A percentile compares a stretch with the other conserved stretches of the same genome.
These are phyloP conservation scores for Cystobasidium slooffiae DNA, from an alignment of 1,284 basidiomycete species.

Conservation along the genomic window DNA sequence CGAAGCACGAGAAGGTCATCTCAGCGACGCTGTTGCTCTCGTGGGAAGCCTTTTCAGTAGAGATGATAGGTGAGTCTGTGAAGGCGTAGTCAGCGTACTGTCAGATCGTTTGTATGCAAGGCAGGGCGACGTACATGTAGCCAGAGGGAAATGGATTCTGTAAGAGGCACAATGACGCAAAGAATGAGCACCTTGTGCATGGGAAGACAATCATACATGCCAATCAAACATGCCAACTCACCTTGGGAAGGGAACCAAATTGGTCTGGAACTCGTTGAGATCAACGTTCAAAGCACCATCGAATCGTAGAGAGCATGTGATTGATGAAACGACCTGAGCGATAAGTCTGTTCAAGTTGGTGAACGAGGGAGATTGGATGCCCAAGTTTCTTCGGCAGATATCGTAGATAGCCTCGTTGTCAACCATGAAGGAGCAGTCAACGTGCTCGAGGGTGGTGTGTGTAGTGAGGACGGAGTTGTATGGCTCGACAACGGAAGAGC, in stretches of 20 bases:
- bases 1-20: slow-evolving; percentile 99
- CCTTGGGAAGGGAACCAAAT: slow-evolving; percentile 70
- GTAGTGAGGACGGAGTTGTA: slow-evolving; percentile 99
- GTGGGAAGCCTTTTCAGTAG: slow-evolving; percentile 77
- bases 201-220: not conserved
- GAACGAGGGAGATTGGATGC: slow-evolving; percentile 85
- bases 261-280: slow-evolving; percentile 98
- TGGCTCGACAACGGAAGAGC: slow-evolving; percentile 96
- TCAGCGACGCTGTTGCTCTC: slow-evolving; percentile 98
- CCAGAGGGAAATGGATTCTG: slow-evolving; percentile 56
- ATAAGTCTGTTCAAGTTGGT: slow-evolving; percentile 95
- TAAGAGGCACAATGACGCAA: slow-evolving; percentile 4
- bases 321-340: slow-evolving; percentile 86
- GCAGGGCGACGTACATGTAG: slow-evolving; percentile 31
- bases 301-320: slow-evolving; percentile 96
- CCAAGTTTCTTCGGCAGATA: slow-evolving; percentile 95
- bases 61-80: slow-evolving; percentile 81
- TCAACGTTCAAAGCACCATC: slow-evolving; percentile 98
- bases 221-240: slow-evolving; percentile 9
- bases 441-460: slow-evolving; percentile 98
- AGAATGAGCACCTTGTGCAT: not conserved
- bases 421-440: slow-evolving; percentile 99
- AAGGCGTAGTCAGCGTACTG: not conserved
- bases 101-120: no score
- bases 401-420: slow-evolving; percentile 92